These are phyloP conservation scores for Diversispora eburnea DNA, from an alignment of 192 early-diverging fungal species.

Conservation along the genomic window DNA sequence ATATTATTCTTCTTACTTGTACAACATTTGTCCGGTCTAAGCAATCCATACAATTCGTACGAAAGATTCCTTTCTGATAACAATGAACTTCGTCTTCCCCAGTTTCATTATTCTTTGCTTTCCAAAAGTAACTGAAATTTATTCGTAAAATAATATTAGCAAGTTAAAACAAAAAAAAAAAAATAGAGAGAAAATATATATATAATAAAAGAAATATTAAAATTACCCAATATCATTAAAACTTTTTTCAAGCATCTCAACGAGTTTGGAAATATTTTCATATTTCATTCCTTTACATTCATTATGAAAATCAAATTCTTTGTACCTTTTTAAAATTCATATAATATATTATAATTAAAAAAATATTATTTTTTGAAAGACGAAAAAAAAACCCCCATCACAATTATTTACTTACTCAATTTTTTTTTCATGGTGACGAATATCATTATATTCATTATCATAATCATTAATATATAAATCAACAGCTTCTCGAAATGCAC, in stretches of 20 bases:
- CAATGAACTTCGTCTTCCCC: slow-evolving; percentile 11
- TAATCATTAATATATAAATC: no score
- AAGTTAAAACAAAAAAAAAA: neutral
- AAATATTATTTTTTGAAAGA: no score
- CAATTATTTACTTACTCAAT: no score
- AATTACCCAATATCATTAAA: slow-evolving; percentile 61
- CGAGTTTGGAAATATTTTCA: slow-evolving; percentile 78
- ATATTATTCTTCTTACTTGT: slow-evolving; percentile 33
- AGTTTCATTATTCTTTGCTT: slow-evolving; percentile 7
- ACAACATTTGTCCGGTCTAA: slow-evolving; percentile 94
- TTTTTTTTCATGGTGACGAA: slow-evolving; percentile 32
- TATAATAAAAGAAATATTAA: neutral
- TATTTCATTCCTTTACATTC: slow-evolving; percentile 90
- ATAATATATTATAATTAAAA: neutral
- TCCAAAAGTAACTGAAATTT: slow-evolving; percentile 34
- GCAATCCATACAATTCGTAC: slow-evolving; percentile 96
- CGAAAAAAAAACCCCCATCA: neutral
- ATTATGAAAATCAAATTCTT: slow-evolving; percentile 93
- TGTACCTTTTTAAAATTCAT: slow-evolving; percentile 47
- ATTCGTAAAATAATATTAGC: neutral
- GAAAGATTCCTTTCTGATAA: slow-evolving; percentile 38
- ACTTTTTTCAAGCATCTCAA: slow-evolving; percentile 64
- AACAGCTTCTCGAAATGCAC: slow-evolving; percentile 58
- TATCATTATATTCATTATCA: no score
- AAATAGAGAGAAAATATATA: neutral